Base-by-base conservation (phyloP, 2,329 filamentous ascomycete genomes). In the Colletotrichum agaves region DNA sequence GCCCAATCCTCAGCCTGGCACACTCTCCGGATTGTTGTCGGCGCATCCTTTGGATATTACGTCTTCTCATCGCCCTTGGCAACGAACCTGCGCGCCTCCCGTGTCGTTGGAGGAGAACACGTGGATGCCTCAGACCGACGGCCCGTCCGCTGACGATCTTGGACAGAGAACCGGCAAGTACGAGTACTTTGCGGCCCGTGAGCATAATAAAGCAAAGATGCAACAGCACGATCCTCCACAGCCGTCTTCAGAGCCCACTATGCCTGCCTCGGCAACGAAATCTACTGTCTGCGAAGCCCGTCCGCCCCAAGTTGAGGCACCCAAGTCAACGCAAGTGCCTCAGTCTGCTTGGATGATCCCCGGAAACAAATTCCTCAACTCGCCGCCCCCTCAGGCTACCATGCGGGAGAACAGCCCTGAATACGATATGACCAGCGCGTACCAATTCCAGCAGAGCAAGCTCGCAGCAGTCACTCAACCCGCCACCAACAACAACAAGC, bases 171-270 rank as follows among this genome's bases (percentile, higher is more conserved):
- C 75, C 3, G 80, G 79, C 1, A 82, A 82, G 56, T 66, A 66
- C 8, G 79, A 81, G 21, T 83, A 73, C 57, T 83, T 82, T 57
- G 72, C 72, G 3, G 80, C 81, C 5, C 75, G 81, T 27, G 81
- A 80, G 52, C 71, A 74, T 21, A 83, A 82, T 59, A 78, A 75
- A 39, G 60, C 44, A 21, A 39, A 39, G 12, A 27, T 62, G n/a
- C 47, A 31, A 19, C 35, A 31, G 6, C 37, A 61, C 6, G 19
- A 46, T 27, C 13, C 5, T 8, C 23, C 10, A 19, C 10, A 55
- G 33, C 15, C 33, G 15, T 44, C 39, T n/a, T 13, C 55, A n/a
- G 35, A 19, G 8, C 21, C 55, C 33, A 23, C 17, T 17, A 31
- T 37, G 31, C 19, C 50, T 53, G 33, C 31, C 23, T n/a, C 50